A percentile compares a stretch with the other conserved stretches of the same genome.
Evolutionary conservation across 495 filamentous ascomycete species (phyloP).

Genomic region (Penicillium paradoxum): DNA sequence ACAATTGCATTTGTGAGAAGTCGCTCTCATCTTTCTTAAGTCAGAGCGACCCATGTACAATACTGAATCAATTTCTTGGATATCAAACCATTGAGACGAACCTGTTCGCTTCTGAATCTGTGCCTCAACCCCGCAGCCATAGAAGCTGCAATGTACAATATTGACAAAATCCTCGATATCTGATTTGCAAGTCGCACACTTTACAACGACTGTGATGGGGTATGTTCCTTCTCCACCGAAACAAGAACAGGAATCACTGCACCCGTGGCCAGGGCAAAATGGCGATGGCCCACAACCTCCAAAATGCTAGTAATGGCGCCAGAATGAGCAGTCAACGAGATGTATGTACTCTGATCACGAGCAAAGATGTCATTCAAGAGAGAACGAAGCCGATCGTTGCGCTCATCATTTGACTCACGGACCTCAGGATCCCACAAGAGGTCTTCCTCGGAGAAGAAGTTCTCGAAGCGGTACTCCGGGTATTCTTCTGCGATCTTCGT

Average conservation of each 20-base stretch:
- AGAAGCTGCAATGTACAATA: not conserved
- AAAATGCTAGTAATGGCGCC: constrained; percentile 61
- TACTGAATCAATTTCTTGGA: constrained; percentile 21
- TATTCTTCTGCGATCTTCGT: constrained; percentile 53
- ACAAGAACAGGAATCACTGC: constrained; percentile 68
- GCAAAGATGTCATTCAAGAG: constrained; percentile 63
- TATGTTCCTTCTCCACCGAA: constrained; percentile 38
- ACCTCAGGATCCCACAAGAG: constrained; percentile 49
- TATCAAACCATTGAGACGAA: not conserved
- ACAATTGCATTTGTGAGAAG: constrained; percentile 25
- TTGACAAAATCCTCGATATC: not conserved
- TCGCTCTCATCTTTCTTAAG: constrained; percentile 3
- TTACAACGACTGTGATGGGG: not conserved
- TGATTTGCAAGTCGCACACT: not conserved
- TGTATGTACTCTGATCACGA: constrained; percentile 52
- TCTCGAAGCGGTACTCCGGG: constrained; percentile 59
- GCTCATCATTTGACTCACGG: constrained; percentile 53
- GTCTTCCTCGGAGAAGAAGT: constrained; percentile 59
- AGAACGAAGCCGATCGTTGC: constrained; percentile 48
- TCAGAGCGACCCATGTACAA: constrained; percentile 26
- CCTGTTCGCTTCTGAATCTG: not conserved
- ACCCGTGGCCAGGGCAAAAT: constrained; percentile 62
- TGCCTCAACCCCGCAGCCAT: not conserved
- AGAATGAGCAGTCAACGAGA: constrained; percentile 70
- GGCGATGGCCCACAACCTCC: constrained; percentile 57